Evolutionary conservation across 768 basidiomycete species (phyloP).

Genomic region (Chlorophyllum brunneum): DNA sequence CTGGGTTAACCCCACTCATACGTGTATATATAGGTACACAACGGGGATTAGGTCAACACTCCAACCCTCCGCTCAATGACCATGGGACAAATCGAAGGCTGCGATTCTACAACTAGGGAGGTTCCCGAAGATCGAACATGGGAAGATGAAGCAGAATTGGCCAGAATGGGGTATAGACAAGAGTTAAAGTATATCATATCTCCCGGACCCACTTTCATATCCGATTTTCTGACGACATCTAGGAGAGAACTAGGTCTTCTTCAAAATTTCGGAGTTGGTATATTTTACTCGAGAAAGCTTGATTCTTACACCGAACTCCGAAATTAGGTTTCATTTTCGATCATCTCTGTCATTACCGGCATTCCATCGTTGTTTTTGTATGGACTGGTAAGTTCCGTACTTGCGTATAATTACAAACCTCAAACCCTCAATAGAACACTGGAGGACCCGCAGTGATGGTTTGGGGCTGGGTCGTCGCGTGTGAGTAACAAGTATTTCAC

Average conservation of each 20-base stretch:
- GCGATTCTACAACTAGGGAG: too few relatives aligned
- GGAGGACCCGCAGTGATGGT: slow-evolving; percentile 78
- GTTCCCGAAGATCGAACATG: too few relatives aligned
- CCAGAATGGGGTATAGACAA: slow-evolving; percentile 71
- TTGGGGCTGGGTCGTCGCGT: slow-evolving; percentile 67
- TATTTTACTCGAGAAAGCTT: not conserved
- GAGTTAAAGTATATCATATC: slow-evolving; percentile 45
- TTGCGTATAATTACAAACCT: not conserved
- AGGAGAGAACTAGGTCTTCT: slow-evolving; percentile 53
- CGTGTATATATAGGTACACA: not conserved
- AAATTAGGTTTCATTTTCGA: slow-evolving; percentile 57
- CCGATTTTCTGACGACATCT: not conserved
- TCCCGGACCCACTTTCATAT: not conserved
- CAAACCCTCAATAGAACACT: slow-evolving; percentile 44
- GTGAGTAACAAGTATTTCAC: slow-evolving; percentile 29
- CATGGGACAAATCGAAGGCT: too few relatives aligned
- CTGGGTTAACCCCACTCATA: not conserved
- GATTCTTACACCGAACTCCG: slow-evolving; percentile 12
- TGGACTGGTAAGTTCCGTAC: slow-evolving; percentile 48
- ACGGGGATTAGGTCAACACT: too few relatives aligned
- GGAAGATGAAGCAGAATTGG: slow-evolving; percentile 59
- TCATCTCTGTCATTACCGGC: slow-evolving; percentile 74
- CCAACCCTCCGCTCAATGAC: not conserved
- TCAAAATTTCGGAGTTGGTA: slow-evolving; percentile 62
- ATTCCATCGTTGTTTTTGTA: slow-evolving; percentile 66